Evolutionary conservation across 2,329 filamentous ascomycete genomes (phyloP), one percentile per base, ranked within the genome.

Genomic region (Dactylellina cionopaga): DNA sequence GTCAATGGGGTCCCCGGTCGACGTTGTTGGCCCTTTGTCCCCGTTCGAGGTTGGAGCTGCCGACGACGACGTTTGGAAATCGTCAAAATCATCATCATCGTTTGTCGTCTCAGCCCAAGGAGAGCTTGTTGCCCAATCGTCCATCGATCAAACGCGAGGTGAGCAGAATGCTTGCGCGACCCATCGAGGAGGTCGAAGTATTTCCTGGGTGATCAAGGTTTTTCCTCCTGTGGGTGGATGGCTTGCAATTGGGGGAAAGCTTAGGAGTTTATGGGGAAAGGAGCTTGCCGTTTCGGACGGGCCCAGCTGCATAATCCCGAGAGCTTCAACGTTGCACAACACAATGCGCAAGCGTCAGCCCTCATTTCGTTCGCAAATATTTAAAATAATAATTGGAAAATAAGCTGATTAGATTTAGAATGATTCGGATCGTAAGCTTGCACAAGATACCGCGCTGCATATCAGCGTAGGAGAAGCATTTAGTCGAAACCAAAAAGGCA

Each of bases 91-190:
- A 52, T 72, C 68, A 33, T 72, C 66, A 51, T 70, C 55, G 41
- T 65, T 58, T 35, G 68, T 59, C 17, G 58, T 72, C 43, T 72
- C 68, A 72, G 68, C 68, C 68, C 68, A 72, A 37, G 68, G 68
- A 72, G 68, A 72, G 68, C 68, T 72, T 65, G 59, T 72, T 60
- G 68, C 68, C 68, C 68, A 72, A 72, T 72, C 68, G 68, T 72
- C 68, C 68, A 72, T 72, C 68, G 68, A 72, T 72, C 68, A 52
- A 63, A 72, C 52, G 68, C 59, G 68, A 60, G 68, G 68, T 64
- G 49, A 43, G 52, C 68, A 63, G 52, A 51, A 35, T 37, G 29
- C 25, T 59, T 65, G 59, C 59, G 68, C 68, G 68, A 72, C 68
- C 68, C 68, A 72, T 72, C 59, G 68, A 72, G 59, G 68, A 72